Evolutionary conservation across 2,329 filamentous ascomycete species (phyloP).

Genomic region (Neopestalotiopsis sp.): DNA sequence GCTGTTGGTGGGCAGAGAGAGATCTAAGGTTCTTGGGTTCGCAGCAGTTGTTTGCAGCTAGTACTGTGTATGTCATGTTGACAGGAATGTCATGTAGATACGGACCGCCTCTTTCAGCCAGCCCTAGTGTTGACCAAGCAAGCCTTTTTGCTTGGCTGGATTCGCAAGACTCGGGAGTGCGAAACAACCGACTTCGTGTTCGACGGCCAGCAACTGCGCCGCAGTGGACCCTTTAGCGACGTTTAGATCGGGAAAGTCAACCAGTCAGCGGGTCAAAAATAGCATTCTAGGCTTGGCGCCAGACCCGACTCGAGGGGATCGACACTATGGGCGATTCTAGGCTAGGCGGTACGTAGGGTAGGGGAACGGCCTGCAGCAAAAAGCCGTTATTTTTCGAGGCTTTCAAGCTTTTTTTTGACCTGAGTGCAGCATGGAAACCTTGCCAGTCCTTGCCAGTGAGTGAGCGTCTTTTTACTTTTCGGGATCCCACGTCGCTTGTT

Average conservation of each 20-base stretch:
- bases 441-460: not conserved
- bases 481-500: not conserved
- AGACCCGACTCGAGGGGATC: conserved; percentile 5
- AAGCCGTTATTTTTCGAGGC: conserved; percentile 6
- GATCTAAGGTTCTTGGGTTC: no score
- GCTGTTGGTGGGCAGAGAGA: no score
- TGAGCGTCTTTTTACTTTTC: not conserved
- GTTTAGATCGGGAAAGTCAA: not conserved
- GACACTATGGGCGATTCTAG: conserved; percentile 3
- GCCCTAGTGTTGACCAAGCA: no score
- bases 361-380: conserved; percentile 9
- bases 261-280: conserved; percentile 13
- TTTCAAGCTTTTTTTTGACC: not conserved
- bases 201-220: conserved; percentile 1
- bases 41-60: no score
- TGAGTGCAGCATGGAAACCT: not conserved
- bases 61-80: no score
- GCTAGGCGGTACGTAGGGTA: not conserved
- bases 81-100: no score
- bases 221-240: not conserved
- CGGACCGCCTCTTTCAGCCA: no score
- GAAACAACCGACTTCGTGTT: conserved; percentile 10
- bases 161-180: not conserved
- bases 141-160: not conserved
- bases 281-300: conserved; percentile 10